phyloP scores from a whole-genome alignment of 805 yeast genomes.

The Metschnikowia colocasiae region DNA sequence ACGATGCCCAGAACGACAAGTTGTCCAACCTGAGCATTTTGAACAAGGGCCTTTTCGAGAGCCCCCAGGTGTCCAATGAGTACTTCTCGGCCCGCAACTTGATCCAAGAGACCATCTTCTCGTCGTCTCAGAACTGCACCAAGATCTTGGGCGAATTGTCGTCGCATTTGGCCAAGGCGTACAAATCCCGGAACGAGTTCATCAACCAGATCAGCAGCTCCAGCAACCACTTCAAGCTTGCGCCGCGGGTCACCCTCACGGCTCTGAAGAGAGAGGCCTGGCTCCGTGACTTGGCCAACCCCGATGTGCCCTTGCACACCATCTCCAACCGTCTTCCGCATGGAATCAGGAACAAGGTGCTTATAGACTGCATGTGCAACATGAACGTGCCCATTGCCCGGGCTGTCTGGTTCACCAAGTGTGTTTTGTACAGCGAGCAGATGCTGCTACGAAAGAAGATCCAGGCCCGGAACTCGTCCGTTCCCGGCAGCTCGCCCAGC shows the following conservation, averaged over 20 bases:
- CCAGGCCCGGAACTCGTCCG: conserved; percentile 18
- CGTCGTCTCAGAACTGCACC: conserved; percentile 34
- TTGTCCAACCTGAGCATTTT: conserved; percentile 48
- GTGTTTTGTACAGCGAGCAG: conserved; percentile 69
- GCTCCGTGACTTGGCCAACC: conserved; percentile 75
- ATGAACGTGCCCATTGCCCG: conserved; percentile 71
- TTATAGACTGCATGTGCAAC: conserved; percentile 68
- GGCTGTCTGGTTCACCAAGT: conserved; percentile 87
- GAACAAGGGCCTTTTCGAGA: conserved; percentile 69
- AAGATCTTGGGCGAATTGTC: conserved; percentile 36
- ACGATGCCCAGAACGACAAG: conserved; percentile 36
- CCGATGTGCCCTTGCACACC: conserved; percentile 58
- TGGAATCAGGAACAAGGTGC: conserved; percentile 70
- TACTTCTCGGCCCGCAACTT: conserved; percentile 65
- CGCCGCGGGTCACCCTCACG: conserved; percentile 86
- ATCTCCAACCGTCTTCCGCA: conserved; percentile 84
- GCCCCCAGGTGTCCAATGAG: conserved; percentile 62
- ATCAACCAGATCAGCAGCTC: conserved; percentile 35
- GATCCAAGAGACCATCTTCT: conserved; percentile 43
- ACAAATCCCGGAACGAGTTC: conserved; percentile 35
- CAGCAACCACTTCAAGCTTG: conserved; percentile 59
- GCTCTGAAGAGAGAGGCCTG: conserved; percentile 82
- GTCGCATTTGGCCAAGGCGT: conserved; percentile 36
- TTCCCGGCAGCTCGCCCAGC: conserved; percentile 1
- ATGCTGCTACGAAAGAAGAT: conserved; percentile 30